Evolutionary conservation across 2,329 filamentous ascomycete genomes (phyloP).

Genomic region (Venturia carpophila): DNA sequence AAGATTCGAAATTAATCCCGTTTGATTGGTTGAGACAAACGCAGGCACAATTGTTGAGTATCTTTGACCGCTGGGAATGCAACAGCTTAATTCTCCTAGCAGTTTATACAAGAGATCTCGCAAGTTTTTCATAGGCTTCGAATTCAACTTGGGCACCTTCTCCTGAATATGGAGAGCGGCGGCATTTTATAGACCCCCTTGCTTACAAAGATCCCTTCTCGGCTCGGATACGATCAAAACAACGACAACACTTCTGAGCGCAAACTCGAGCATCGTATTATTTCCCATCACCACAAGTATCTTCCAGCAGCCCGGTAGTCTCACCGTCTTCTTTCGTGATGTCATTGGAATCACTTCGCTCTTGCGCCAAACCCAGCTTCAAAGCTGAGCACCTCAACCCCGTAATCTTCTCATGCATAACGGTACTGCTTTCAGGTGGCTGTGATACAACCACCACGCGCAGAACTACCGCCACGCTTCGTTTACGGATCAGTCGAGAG

Average conservation of each 20-base stretch:
- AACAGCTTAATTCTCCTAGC: too few relatives aligned
- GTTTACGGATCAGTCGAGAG: slow-evolving; percentile 23
- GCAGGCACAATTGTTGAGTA: too few relatives aligned
- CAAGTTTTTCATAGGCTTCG: too few relatives aligned
- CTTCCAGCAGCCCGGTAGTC: background rate
- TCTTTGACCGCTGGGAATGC: too few relatives aligned
- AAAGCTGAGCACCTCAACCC: background rate
- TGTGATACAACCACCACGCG: background rate
- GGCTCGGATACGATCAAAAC: too few relatives aligned
- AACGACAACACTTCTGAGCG: too few relatives aligned
- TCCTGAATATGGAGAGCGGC: too few relatives aligned
- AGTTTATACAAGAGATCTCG: too few relatives aligned
- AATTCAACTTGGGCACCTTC: too few relatives aligned
- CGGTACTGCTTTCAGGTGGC: background rate
- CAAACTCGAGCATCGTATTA: too few relatives aligned
- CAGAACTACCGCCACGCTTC: background rate
- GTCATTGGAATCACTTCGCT: background rate
- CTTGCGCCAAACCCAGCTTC: background rate
- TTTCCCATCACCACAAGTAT: background rate
- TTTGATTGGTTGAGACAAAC: background rate
- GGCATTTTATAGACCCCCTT: too few relatives aligned
- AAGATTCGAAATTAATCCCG: background rate
- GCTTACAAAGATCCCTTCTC: too few relatives aligned
- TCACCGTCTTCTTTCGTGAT: background rate
- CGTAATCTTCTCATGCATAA: background rate